Percentiles rank a stretch among this genome's conserved stretches.
These are phyloP conservation scores for Monilinia polystroma DNA, from an alignment of 2,329 filamentous ascomycete species.

Conservation along the genomic window DNA sequence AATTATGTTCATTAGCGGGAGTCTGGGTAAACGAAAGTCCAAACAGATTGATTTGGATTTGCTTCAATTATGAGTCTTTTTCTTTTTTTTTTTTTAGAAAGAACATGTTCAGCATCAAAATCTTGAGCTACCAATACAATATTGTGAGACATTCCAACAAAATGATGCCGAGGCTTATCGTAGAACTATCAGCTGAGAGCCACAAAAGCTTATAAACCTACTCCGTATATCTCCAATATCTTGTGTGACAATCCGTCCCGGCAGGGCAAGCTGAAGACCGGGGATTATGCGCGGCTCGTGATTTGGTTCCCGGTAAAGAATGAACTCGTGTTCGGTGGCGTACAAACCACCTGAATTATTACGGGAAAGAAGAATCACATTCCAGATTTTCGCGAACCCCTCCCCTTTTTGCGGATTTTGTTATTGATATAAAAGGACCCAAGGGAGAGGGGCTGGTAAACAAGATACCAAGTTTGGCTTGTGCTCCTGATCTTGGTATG, in stretches of 20 bases:
- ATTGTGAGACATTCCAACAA: not conserved
- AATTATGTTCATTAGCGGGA: not conserved
- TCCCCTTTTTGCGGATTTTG: not conserved
- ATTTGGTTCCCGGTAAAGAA: not conserved
- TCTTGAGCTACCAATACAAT: not conserved
- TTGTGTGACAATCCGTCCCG: not conserved
- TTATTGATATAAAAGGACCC: too few relatives aligned
- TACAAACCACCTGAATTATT: not conserved
- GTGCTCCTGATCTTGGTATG: not conserved
- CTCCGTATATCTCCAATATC: too few relatives aligned
- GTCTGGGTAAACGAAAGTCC: not conserved
- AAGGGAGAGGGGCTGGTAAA: not conserved
- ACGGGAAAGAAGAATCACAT: not conserved
- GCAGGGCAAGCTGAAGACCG: not conserved
- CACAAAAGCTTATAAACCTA: not conserved
- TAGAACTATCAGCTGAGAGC: not conserved
- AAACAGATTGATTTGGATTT: constrained; percentile 12
- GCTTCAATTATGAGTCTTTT: not conserved
- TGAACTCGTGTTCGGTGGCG: not conserved
- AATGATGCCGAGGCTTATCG: constrained; percentile 6
- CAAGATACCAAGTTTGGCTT: not conserved
- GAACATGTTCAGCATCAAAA: not conserved
- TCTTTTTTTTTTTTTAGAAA: too few relatives aligned
- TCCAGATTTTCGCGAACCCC: too few relatives aligned
- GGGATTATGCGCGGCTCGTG: not conserved